Percentiles rank a stretch among this genome's conserved stretches.
phyloP scores from a whole-genome alignment of 2,329 filamentous ascomycete species.

The Plenodomus biglobosus region DNA sequence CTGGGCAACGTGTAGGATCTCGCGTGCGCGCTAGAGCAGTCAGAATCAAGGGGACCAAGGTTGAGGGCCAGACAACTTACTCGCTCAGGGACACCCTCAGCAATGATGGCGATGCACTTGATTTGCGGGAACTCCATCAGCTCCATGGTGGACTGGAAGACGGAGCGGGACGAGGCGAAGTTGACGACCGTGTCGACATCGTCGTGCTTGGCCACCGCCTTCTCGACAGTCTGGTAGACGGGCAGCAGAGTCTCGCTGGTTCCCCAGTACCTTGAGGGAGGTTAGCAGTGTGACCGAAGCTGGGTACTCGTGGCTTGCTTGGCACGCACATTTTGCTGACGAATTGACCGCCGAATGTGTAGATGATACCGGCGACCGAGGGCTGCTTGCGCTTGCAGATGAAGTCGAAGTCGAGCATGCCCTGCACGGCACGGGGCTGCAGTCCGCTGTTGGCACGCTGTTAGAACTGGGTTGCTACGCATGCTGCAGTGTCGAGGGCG shows the following conservation, averaged over 20 bases:
- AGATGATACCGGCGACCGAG: constrained; percentile 98
- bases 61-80: constrained; percentile 56
- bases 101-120: constrained; percentile 98
- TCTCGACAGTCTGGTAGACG: constrained; percentile 91
- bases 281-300: neutral
- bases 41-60: constrained; percentile 5
- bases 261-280: constrained; percentile 77
- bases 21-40: constrained; percentile 76
- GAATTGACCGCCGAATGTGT: constrained; percentile 99
- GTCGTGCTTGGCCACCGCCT: constrained; percentile 93
- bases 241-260: constrained; percentile 98
- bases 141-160: constrained; percentile 98
- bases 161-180: constrained; percentile 97
- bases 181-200: constrained; percentile 99
- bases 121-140: constrained; percentile 96
- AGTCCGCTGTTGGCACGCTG: constrained; percentile 64
- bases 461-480: constrained; percentile 20
- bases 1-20: constrained; percentile 93
- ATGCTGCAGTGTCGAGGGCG: constrained; percentile 19
- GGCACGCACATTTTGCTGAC: constrained; percentile 90
- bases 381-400: constrained; percentile 98
- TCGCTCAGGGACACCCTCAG: constrained; percentile 97
- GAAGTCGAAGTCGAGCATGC: constrained; percentile 95
- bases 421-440: constrained; percentile 74
- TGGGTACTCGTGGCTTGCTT: constrained; percentile 15